phyloP scores from a whole-genome alignment of 2,329 filamentous ascomycete genomes.

The Phoma sp. region DNA sequence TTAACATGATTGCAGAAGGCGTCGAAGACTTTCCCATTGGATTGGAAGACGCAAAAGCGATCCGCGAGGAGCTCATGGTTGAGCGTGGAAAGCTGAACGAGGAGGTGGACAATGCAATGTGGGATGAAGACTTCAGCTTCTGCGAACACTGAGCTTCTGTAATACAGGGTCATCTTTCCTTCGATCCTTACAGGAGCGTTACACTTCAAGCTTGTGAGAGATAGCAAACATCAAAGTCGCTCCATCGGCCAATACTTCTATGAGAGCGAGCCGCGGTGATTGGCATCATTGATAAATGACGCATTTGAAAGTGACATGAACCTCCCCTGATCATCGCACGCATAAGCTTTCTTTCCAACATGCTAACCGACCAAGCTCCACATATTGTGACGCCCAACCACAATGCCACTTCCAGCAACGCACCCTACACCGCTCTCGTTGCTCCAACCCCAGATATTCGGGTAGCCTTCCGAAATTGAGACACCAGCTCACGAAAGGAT shows the following conservation, averaged over 20 bases:
- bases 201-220: no score
- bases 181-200: no score
- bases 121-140: slow-evolving; percentile 18
- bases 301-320: neutral
- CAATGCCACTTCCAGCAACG: slow-evolving; percentile 5
- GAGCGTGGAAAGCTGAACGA: slow-evolving; percentile 18
- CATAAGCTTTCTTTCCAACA: neutral
- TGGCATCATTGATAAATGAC: neutral
- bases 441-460: neutral
- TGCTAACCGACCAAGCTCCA: neutral
- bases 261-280: neutral
- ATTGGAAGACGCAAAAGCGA: slow-evolving; percentile 24
- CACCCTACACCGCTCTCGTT: slow-evolving; percentile 9
- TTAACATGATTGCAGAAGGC: slow-evolving; percentile 15
- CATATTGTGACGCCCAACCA: neutral
- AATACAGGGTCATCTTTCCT: no score
- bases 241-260: neutral
- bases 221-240: no score
- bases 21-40: slow-evolving; percentile 23
- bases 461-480: slow-evolving; percentile 9
- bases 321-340: slow-evolving; percentile 9
- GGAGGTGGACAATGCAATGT: slow-evolving; percentile 5
- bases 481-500: neutral
- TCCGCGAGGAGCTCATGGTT: slow-evolving; percentile 23
- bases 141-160: slow-evolving; percentile 19